Conservation (phyloP, 2,329 filamentous ascomycete species). For the Tricladium varicosporioides region DNA sequence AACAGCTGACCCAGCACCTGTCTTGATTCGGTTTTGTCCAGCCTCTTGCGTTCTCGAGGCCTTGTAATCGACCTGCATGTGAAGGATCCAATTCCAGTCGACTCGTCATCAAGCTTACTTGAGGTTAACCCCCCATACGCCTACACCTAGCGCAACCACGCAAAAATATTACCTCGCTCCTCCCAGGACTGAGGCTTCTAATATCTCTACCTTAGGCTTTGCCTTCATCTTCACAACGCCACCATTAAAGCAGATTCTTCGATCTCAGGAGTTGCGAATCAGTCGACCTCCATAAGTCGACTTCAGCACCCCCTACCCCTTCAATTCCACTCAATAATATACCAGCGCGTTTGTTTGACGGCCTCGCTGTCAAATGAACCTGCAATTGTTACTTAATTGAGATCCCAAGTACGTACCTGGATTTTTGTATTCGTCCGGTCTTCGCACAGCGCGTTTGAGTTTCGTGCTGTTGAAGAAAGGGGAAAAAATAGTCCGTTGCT, state of each 20-base stretch:
- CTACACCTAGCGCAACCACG: slow-evolving; percentile 19
- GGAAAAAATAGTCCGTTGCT: slow-evolving; percentile 5
- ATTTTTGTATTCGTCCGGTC: neutral
- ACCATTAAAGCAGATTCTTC: slow-evolving; percentile 1
- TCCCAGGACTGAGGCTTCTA: slow-evolving; percentile 15
- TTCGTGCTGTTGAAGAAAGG: neutral
- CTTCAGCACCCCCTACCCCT: slow-evolving; percentile 9
- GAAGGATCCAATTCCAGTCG: slow-evolving; percentile 16
- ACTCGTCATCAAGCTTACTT: slow-evolving; percentile 25
- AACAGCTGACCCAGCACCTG: slow-evolving; percentile 31
- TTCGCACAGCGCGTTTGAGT: neutral
- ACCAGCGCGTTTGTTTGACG: slow-evolving; percentile 89
- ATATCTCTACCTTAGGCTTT: slow-evolving; percentile 16
- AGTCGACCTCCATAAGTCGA: slow-evolving; percentile 22
- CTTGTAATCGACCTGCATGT: slow-evolving; percentile 14
- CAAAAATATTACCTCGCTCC: slow-evolving; percentile 17
- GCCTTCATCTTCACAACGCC: slow-evolving; percentile 1
- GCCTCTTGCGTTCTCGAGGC: slow-evolving; percentile 19
- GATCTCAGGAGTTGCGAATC: slow-evolving; percentile 13
- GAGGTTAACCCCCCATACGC: too few relatives aligned
- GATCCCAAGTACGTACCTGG: slow-evolving; percentile 27
- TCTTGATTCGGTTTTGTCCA: slow-evolving; percentile 15
- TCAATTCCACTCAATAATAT: slow-evolving; percentile 27
- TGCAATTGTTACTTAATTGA: slow-evolving; percentile 55
- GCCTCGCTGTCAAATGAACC: slow-evolving; percentile 97